Percentiles rank a stretch among this genome's conserved stretches.
Conservation (phyloP, 192 early-diverging fungal genomes). For the Entophlyctis luteolus region DNA sequence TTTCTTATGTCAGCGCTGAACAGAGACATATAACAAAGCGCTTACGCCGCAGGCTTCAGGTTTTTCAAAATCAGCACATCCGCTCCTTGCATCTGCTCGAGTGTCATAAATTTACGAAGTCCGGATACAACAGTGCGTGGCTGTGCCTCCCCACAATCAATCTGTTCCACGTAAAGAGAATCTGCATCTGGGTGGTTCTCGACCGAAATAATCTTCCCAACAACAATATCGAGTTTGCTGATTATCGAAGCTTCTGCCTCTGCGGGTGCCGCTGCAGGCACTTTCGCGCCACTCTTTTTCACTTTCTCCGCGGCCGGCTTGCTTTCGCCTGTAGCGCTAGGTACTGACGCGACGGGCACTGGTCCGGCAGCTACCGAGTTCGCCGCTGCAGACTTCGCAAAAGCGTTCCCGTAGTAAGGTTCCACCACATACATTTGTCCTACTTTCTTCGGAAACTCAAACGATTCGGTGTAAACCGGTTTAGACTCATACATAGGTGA, state of each 20-base stretch:
- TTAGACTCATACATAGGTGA: slow-evolving; percentile 44
- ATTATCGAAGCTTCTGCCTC: slow-evolving; percentile 41
- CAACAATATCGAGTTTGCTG: slow-evolving; percentile 88
- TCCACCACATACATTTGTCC: slow-evolving; percentile 53
- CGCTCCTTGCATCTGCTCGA: slow-evolving; percentile 75
- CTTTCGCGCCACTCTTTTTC: slow-evolving; percentile 13
- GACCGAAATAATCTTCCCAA: slow-evolving; percentile 79
- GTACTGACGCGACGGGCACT: slow-evolving; percentile 22
- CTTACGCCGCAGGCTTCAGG: slow-evolving; percentile 81
- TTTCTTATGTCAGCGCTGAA: not conserved
- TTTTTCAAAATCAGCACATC: slow-evolving; percentile 73
- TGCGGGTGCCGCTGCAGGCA: slow-evolving; percentile 23
- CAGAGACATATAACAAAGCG: not conserved
- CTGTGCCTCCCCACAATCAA: slow-evolving; percentile 82
- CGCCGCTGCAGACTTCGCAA: slow-evolving; percentile 23
- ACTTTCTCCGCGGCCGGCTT: slow-evolving; percentile 45
- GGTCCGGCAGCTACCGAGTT: slow-evolving; percentile 33
- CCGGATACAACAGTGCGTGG: slow-evolving; percentile 89
- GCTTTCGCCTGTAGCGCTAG: slow-evolving; percentile 32
- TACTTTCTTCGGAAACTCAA: slow-evolving; percentile 34
- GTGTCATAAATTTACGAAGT: slow-evolving; percentile 84
- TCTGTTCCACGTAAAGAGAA: slow-evolving; percentile 91
- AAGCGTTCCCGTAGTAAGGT: slow-evolving; percentile 45
- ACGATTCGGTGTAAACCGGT: slow-evolving; percentile 35
- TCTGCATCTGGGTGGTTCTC: slow-evolving; percentile 95